Percentiles rank a stretch among this genome's conserved stretches.
Evolutionary conservation across 2,329 filamentous ascomycete genomes (phyloP).

Genomic region (Aspergillus pseudotamarii): DNA sequence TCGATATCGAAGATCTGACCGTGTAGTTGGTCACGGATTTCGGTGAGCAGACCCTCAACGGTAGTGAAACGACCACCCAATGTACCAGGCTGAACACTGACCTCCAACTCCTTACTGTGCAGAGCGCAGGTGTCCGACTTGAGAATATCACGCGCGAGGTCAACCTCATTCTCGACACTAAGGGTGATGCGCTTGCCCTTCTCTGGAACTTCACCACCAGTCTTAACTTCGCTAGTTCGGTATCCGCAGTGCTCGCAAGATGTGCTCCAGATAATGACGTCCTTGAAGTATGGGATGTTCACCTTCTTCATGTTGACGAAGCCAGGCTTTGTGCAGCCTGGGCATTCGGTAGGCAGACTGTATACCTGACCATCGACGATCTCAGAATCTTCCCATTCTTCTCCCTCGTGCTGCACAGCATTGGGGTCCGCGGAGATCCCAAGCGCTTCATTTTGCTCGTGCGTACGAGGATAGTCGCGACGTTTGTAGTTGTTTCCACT

Average conservation of each 20-base stretch:
- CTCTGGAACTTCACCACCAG: constrained; percentile 86
- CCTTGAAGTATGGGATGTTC: constrained; percentile 96
- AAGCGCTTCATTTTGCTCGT: constrained; percentile 83
- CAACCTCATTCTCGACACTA: constrained; percentile 66
- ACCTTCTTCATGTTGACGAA: constrained; percentile 98
- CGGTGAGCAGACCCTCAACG: constrained; percentile 87
- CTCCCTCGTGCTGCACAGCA: constrained; percentile 41
- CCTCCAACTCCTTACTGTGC: constrained; percentile 80
- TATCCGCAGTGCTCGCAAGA: constrained; percentile 91
- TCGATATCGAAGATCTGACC: constrained; percentile 81
- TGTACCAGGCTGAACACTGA: constrained; percentile 89
- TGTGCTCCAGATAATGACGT: constrained; percentile 94
- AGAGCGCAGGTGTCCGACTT: constrained; percentile 93
- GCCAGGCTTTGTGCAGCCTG: constrained; percentile 83
- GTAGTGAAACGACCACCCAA: constrained; percentile 96
- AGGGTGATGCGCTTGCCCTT: constrained; percentile 83
- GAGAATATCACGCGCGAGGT: constrained; percentile 89
- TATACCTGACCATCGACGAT: constrained; percentile 93
- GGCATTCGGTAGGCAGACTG: constrained; percentile 87
- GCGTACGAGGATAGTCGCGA: constrained; percentile 77
- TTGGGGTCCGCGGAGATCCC: constrained; percentile 63
- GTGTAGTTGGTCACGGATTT: constrained; percentile 87
- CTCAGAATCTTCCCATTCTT: constrained; percentile 69
- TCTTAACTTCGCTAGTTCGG: constrained; percentile 96
- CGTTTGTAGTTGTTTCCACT: constrained; percentile 89